Evolutionary conservation across 2,329 filamentous ascomycete genomes (phyloP).

Genomic region (Aspergillus sp.): DNA sequence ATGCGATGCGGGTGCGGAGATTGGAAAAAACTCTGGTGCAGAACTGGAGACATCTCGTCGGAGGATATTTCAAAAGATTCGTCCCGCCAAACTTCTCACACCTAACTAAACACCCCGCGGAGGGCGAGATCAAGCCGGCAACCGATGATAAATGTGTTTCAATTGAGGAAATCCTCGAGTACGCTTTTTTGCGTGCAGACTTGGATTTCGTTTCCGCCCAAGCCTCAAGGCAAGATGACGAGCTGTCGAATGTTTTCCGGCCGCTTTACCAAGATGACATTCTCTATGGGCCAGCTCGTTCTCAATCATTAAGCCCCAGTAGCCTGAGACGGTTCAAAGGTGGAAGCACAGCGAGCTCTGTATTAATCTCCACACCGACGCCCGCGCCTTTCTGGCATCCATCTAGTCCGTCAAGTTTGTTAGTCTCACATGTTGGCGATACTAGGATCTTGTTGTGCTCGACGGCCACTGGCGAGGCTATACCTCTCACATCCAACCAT

Average conservation of each 20-base stretch:
- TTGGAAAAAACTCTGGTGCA: conserved; percentile 71
- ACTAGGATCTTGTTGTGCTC: conserved; percentile 88
- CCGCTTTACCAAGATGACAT: conserved; percentile 85
- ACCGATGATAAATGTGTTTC: conserved; percentile 38
- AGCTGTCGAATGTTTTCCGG: conserved; percentile 68
- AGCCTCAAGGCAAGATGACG: conserved; percentile 74
- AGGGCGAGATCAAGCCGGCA: conserved; percentile 19
- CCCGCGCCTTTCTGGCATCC: conserved; percentile 96
- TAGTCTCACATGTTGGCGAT: conserved; percentile 90
- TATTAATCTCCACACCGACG: conserved; percentile 87
- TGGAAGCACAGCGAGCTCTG: conserved; percentile 87
- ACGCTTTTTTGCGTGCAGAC: conserved; percentile 91
- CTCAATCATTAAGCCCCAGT: conserved; percentile 58
- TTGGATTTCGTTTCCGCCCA: conserved; percentile 92
- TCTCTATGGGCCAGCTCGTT: conserved; percentile 62
- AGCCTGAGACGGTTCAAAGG: conserved; percentile 81
- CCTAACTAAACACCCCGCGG: conserved; percentile 34
- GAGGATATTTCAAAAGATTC: conserved; percentile 93
- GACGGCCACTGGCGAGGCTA: conserved; percentile 74
- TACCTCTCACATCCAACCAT: conserved; percentile 85
- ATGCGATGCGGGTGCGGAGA: conserved; percentile 62
- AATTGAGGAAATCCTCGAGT: conserved; percentile 66
- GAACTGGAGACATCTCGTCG: conserved; percentile 80
- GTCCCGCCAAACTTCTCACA: conserved; percentile 73
- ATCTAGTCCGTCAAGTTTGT: conserved; percentile 74